Evolutionary conservation across 129 eudicot genomes (phyloP), one percentile per base, ranked within the genome.

Genomic region (Artemisia tridentata): DNA sequence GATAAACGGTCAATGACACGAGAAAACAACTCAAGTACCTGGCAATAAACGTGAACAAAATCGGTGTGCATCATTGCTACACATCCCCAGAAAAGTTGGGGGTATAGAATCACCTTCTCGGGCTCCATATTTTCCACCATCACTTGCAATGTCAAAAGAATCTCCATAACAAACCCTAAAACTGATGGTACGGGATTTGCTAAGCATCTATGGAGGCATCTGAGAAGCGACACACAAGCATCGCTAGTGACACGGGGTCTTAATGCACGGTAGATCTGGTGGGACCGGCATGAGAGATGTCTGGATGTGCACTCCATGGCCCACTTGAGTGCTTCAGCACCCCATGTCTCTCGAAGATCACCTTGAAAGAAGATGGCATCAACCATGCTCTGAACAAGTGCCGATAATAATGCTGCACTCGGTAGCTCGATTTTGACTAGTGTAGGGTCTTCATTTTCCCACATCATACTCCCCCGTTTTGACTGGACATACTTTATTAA

Each of bases 41-140:
- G 99, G 75, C 99, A 90, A 78, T 87, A 93, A 12, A 93, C 97
- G 20, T 93, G 97, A 49, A 93, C 91, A 34, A 93, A 93, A 29
- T 90, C 93, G 3, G 99, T 93, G 75, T 93, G 99, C 99, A 93
- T 93, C 97, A 93, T 84, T 47, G 97, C 99, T 7, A 93, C 99
- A 80, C 99, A 93, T 9, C 99, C 99, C 99, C 99, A 93, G 78
- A 93, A 93, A 27, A 93, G 97, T 79, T 93, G 97, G 57, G 99
- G 99, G 73, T 93, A 90, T 8, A 90, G 88, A 54, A 93, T 93
- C 71, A 93, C 99, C 52, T 90, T 93, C 60, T 93, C 97, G 0
- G 99, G 97, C 74, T 93, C 99, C 99, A 93, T 93, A 74, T 93
- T 93, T 72, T 93, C 97, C 68, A 93, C 99, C 99, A 93, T 93